Conservation (phyloP, 1,284 basidiomycete species). For the Agaricales sp. region DNA sequence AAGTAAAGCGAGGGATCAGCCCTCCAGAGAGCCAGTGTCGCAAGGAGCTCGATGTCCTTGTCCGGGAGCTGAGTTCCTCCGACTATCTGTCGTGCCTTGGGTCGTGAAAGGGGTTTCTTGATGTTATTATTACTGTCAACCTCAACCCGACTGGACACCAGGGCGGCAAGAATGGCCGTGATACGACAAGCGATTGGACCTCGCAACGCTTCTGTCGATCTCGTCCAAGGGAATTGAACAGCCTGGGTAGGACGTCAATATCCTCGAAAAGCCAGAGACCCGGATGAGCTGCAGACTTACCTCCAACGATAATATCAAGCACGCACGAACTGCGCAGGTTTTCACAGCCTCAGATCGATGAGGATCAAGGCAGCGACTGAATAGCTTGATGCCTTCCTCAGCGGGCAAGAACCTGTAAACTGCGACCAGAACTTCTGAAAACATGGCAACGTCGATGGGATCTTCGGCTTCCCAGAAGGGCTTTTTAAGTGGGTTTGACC, state of each 20-base stretch:
- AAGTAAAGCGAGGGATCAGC: constrained; percentile 42
- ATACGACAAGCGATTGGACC: constrained; percentile 36
- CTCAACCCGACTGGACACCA: constrained; percentile 41
- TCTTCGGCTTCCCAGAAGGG: constrained; percentile 65
- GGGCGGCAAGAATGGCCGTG: constrained; percentile 42
- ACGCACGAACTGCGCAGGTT: constrained; percentile 67
- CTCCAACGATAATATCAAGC: constrained; percentile 37
- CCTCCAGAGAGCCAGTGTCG: constrained; percentile 60
- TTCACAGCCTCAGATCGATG: constrained; percentile 75
- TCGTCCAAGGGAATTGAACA: constrained; percentile 47
- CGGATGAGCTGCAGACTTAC: too few relatives aligned
- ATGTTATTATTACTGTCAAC: constrained; percentile 43
- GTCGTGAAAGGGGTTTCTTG: constrained; percentile 43
- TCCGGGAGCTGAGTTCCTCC: not conserved
- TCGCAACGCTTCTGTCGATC: constrained; percentile 36
- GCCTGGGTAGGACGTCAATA: too few relatives aligned
- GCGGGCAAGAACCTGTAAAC: constrained; percentile 61
- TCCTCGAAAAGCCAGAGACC: too few relatives aligned
- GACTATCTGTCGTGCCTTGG: constrained; percentile 21
- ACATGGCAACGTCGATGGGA: constrained; percentile 71
- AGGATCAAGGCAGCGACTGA: constrained; percentile 56
- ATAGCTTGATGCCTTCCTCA: constrained; percentile 49
- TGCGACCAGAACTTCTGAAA: constrained; percentile 65
- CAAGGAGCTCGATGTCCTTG: constrained; percentile 27
- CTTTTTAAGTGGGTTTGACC: constrained; percentile 37